These are phyloP conservation scores for Macrotyloma uniflorum DNA, from an alignment of 306 rosid species.

Conservation along the genomic window DNA sequence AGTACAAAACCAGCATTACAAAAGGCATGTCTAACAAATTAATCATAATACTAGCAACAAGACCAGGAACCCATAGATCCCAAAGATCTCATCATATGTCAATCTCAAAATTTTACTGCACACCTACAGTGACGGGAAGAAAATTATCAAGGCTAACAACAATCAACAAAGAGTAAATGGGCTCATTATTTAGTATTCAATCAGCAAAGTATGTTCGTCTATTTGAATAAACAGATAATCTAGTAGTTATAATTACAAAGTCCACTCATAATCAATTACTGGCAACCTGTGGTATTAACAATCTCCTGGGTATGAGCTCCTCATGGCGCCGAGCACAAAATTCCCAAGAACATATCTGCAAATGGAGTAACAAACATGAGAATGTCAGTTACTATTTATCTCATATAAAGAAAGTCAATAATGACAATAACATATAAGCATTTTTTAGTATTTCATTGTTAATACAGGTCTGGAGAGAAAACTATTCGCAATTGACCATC, in stretches of 20 bases:
- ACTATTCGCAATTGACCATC: conserved; percentile 98
- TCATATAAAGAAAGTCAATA: conserved; percentile 18
- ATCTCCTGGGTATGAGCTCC: conserved; percentile 95
- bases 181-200: conserved; percentile 18
- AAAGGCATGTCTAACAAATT: conserved; percentile 6
- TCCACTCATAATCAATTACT: conserved; percentile 28
- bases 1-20: conserved; percentile 16
- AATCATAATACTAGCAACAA: conserved; percentile 9
- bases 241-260: conserved; percentile 19
- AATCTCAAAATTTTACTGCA: conserved; percentile 9
- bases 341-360: conserved; percentile 97
- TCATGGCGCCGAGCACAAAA: conserved; percentile 99
- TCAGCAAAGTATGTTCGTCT: conserved; percentile 14
- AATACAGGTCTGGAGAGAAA: conserved; percentile 75
- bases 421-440: background rate
- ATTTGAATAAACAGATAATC: conserved; percentile 12
- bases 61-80: conserved; percentile 10
- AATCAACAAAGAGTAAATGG: conserved; percentile 6
- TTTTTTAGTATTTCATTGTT: conserved; percentile 2
- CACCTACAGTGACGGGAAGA: background rate
- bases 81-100: conserved; percentile 11
- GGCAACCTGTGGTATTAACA: conserved; percentile 93
- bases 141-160: background rate
- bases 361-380: conserved; percentile 27
- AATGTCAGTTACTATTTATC: conserved; percentile 24